Base-by-base conservation (phyloP, 148 eudicot species). In the Selenicereus undatus region DNA sequence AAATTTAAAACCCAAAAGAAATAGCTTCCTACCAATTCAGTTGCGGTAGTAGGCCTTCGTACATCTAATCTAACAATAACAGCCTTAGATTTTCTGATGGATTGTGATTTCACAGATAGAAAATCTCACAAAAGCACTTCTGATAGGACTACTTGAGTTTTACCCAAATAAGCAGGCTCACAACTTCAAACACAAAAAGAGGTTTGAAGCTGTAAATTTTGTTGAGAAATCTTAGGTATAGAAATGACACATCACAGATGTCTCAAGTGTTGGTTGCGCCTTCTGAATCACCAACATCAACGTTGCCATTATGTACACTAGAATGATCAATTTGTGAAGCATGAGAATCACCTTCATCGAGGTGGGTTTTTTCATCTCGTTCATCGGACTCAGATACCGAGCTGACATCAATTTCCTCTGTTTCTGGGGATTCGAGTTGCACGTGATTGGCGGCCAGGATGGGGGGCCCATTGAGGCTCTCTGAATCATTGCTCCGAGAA, bases 351-450 rank as follows among this genome's bases (percentile, higher is more conserved):
- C 21, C 70, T 43, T 86, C 84, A 66, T 4, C 27, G 64, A 45
- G 36, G 1, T 60, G 43, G 45, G 12, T 32, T 7, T 56, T 76
- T 17, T 58, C 50, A 21, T 30, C 48, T 16, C 11, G 8, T 8
- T 39, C 3, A 12, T 69, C 48, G 22, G 78, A 54, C 26, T 96
- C 98, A 65, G 97, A 91, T 16, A 10, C 68, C 11, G 81, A 95
- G 85, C 90, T 92, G 26, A 56, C 85, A 83, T 91, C 96, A 27
- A 85, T 77, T 17, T 64, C 68, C n/a, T 91, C 99, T 82, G 83
- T 84, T 62, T 88, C 97, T 0, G 87, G 86, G 32, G 88, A 84
- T 45, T 90, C 97, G 42, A 96, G 80, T 50, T 92, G 93, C 75
- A 90, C 80, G 60, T 88, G 88, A 76, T 91, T 94, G 2, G 91